Percentiles rank a stretch among this genome's conserved stretches.
Evolutionary conservation across 2,329 filamentous ascomycete genomes (phyloP).

Genomic region (Stachybotrys chartarum): DNA sequence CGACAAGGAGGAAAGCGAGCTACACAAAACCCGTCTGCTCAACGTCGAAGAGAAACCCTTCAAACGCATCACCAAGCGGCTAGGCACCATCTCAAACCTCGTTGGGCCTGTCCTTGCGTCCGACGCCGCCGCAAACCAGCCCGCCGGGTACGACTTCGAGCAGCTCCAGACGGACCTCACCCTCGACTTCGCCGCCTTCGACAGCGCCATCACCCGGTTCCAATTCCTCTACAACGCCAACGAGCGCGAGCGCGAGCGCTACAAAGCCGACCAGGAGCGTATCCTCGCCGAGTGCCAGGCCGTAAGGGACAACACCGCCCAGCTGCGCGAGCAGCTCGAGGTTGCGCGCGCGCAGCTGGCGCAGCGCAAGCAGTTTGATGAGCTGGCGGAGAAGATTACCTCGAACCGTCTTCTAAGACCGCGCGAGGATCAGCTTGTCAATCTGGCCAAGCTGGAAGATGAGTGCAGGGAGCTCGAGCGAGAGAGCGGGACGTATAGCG

Average conservation of each 20-base stretch:
- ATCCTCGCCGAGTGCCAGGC: constrained; percentile 73
- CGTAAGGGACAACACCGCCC: constrained; percentile 67
- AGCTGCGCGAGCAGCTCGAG: constrained; percentile 68
- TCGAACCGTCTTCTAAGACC: constrained; percentile 71
- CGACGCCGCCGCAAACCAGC: constrained; percentile 27
- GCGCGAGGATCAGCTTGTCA: constrained; percentile 73
- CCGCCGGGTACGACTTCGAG: constrained; percentile 40
- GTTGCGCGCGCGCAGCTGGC: constrained; percentile 68
- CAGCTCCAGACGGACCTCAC: constrained; percentile 76
- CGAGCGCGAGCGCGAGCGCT: constrained; percentile 73
- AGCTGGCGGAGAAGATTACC: constrained; percentile 79
- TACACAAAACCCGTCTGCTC: constrained; percentile 81
- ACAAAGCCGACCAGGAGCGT: constrained; percentile 69
- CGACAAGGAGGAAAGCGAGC: constrained; percentile 69
- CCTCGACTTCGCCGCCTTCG: constrained; percentile 83
- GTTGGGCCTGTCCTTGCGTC: constrained; percentile 26
- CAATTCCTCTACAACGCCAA: constrained; percentile 84
- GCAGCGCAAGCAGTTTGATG: constrained; percentile 79
- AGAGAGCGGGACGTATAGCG: constrained; percentile 74
- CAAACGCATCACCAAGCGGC: constrained; percentile 76
- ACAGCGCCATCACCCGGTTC: constrained; percentile 78
- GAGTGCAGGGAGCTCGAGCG: constrained; percentile 83
- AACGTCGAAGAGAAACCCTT: constrained; percentile 91
- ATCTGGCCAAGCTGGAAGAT: constrained; percentile 73
- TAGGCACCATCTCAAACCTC: constrained; percentile 62